Evolutionary conservation across 768 basidiomycete species (phyloP).

Genomic region (Mycena leptocephala): DNA sequence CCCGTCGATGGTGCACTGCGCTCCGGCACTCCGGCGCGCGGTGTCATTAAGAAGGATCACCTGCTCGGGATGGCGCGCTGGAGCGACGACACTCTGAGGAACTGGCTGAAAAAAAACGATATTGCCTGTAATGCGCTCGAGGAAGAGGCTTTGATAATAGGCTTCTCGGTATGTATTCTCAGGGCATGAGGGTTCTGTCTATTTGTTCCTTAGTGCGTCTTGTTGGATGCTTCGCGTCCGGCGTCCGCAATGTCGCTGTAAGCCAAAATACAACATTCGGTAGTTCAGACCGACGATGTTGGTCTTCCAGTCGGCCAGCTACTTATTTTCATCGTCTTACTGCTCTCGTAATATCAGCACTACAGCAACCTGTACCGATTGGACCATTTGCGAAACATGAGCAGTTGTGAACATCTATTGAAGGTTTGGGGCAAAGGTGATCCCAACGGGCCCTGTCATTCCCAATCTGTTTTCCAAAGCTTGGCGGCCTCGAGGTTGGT

Average conservation of each 20-base stretch:
- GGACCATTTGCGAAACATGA: too few relatives aligned
- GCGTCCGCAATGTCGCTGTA: background rate
- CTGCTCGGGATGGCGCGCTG: conserved; percentile 20
- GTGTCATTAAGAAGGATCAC: background rate
- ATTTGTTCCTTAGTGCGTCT: background rate
- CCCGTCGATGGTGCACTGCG: conserved; percentile 1
- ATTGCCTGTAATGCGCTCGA: background rate
- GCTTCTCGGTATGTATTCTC: conserved; percentile 5
- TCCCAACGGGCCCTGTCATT: too few relatives aligned
- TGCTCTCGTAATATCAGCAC: too few relatives aligned
- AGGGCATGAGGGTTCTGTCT: background rate
- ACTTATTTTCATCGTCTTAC: too few relatives aligned
- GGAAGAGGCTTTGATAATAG: background rate
- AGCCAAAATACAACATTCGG: too few relatives aligned
- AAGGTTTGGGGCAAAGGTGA: too few relatives aligned
- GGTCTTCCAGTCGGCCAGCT: too few relatives aligned
- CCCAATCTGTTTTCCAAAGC: too few relatives aligned
- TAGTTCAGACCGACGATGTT: too few relatives aligned
- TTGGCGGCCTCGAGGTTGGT: too few relatives aligned
- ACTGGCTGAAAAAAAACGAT: background rate
- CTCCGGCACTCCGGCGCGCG: background rate
- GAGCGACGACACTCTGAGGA: background rate
- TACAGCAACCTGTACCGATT: too few relatives aligned
- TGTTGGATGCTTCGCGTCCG: background rate
- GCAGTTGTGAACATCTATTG: too few relatives aligned